A percentile compares a stretch with the other conserved stretches of the same genome.
phyloP scores from a whole-genome alignment of 768 basidiomycete species.

The Mycena kentingensis region DNA sequence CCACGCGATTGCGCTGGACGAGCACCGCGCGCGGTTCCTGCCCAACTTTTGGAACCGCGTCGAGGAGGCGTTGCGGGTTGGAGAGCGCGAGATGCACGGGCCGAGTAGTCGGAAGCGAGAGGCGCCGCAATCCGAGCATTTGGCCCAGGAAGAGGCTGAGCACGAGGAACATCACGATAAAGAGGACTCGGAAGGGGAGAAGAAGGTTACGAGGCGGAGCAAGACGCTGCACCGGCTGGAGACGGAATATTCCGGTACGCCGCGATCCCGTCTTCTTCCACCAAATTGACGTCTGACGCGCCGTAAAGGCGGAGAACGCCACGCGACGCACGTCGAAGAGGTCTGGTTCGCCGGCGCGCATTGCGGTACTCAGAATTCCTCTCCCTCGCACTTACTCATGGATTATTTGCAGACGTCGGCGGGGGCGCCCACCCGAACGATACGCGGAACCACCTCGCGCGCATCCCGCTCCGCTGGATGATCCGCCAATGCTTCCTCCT shows the following conservation, averaged over 20 bases:
- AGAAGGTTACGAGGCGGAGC: too few relatives aligned
- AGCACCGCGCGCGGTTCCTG: constrained; percentile 62
- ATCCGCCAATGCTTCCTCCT: constrained; percentile 63
- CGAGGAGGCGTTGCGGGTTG: constrained; percentile 41
- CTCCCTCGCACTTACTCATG: not conserved
- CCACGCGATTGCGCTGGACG: constrained; percentile 72
- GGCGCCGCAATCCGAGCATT: too few relatives aligned
- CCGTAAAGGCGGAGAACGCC: constrained; percentile 28
- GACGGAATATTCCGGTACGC: constrained; percentile 32
- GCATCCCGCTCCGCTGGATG: too few relatives aligned
- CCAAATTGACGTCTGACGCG: not conserved
- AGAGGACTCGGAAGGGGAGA: too few relatives aligned
- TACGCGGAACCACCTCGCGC: constrained; percentile 44
- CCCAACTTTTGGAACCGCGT: constrained; percentile 50
- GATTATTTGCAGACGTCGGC: constrained; percentile 48
- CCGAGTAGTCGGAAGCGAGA: too few relatives aligned
- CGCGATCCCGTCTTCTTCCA: not conserved
- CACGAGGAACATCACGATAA: too few relatives aligned
- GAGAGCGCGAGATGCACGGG: constrained; percentile 55
- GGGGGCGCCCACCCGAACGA: constrained; percentile 54
- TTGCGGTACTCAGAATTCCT: constrained; percentile 54
- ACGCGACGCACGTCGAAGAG: constrained; percentile 63
- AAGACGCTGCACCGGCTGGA: constrained; percentile 45
- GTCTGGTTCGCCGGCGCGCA: constrained; percentile 84
- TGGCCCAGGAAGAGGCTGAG: too few relatives aligned